phyloP scores from a whole-genome alignment of 148 eudicot genomes.

The Nyssa sinensis region DNA sequence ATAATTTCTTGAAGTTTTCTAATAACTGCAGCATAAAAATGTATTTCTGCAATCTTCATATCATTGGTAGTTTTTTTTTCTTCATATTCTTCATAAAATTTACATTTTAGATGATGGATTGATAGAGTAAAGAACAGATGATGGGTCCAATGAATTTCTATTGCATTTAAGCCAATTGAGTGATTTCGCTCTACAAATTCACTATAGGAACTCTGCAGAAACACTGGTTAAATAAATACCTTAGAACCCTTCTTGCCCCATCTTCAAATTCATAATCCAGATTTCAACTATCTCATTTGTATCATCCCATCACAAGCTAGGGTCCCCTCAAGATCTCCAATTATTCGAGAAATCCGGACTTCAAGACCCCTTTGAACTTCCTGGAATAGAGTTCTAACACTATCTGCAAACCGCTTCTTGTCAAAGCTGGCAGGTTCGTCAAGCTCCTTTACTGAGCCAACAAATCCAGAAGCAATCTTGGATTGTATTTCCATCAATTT shows the following conservation, averaged over 20 bases:
- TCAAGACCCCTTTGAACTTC: slow-evolving; percentile 91
- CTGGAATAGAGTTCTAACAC: slow-evolving; percentile 55
- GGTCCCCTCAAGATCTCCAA: slow-evolving; percentile 90
- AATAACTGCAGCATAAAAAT: too few species aligned
- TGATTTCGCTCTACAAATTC: slow-evolving; percentile 17
- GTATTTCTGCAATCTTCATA: too few species aligned
- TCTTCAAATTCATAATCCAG: not conserved
- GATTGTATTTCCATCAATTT: slow-evolving; percentile 75
- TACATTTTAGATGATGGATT: not conserved
- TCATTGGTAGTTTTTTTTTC: too few species aligned
- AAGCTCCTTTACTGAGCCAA: slow-evolving; percentile 33
- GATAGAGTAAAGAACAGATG: not conserved
- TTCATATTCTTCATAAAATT: too few species aligned
- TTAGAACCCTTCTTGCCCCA: not conserved
- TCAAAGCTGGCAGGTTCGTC: slow-evolving; percentile 55
- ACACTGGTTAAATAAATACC: slow-evolving; percentile 4
- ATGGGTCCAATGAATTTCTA: slow-evolving; percentile 4
- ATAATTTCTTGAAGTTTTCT: too few species aligned
- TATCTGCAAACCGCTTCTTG: slow-evolving; percentile 73
- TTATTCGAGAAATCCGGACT: slow-evolving; percentile 69
- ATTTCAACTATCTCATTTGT: slow-evolving; percentile 42
- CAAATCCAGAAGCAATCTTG: slow-evolving; percentile 61
- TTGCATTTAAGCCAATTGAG: slow-evolving; percentile 8
- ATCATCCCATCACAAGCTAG: slow-evolving; percentile 82
- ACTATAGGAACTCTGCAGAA: not conserved